Percentiles rank a stretch among this genome's conserved stretches.
phyloP scores from a whole-genome alignment of 129 eudicot species.

The Glebionis coronaria region DNA sequence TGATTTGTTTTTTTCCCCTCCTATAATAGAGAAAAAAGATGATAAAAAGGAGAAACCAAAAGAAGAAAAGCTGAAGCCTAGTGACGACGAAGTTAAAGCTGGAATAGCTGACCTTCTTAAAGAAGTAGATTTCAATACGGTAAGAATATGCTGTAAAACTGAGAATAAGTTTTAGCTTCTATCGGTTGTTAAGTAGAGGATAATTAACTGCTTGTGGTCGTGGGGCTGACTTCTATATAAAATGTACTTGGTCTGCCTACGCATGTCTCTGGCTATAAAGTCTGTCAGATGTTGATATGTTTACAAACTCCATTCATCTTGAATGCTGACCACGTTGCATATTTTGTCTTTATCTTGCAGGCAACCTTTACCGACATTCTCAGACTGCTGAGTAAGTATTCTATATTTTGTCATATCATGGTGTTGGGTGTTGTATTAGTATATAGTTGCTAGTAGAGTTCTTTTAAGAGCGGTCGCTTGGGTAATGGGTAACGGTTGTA shows the following conservation, averaged over 20 bases:
- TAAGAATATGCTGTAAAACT: slow-evolving; percentile 30
- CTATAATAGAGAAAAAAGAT: slow-evolving; percentile 53
- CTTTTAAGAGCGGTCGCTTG: too few species aligned
- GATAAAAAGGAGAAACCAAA: slow-evolving; percentile 65
- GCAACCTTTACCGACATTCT: slow-evolving; percentile 93
- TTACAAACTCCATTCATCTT: neutral
- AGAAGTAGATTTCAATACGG: slow-evolving; percentile 93
- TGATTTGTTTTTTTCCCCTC: slow-evolving; percentile 13
- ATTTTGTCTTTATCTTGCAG: slow-evolving; percentile 50
- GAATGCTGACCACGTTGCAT: slow-evolving; percentile 3
- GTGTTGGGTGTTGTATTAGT: neutral
- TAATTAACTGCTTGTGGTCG: neutral
- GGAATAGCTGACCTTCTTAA: slow-evolving; percentile 72
- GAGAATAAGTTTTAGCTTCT: neutral
- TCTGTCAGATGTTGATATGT: neutral
- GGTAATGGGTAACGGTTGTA: too few species aligned
- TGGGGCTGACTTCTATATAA: neutral
- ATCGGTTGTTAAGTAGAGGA: neutral
- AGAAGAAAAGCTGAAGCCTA: slow-evolving; percentile 62
- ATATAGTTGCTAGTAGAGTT: neutral
- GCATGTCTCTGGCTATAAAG: slow-evolving; percentile 8
- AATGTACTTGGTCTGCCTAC: neutral
- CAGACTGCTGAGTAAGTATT: slow-evolving; percentile 66
- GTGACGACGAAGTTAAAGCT: slow-evolving; percentile 61
- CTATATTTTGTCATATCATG: slow-evolving; percentile 1